Conservation (phyloP, 2,329 filamentous ascomycete genomes). For the Ophiocordyceps camponoti-leonardi region DNA sequence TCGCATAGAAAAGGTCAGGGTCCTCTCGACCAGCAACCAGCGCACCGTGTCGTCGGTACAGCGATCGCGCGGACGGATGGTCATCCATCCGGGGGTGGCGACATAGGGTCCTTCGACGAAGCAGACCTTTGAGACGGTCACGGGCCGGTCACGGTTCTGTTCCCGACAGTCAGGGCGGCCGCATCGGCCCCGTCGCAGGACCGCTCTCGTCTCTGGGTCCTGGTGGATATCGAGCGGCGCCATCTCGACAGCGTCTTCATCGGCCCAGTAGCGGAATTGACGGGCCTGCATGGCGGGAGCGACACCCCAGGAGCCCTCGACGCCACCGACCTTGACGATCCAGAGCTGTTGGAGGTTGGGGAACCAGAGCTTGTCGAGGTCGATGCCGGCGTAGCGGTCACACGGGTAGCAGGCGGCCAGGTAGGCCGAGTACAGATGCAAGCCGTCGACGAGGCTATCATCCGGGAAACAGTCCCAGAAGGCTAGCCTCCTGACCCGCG, state of each 20-base stretch:
- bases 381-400: slow-evolving; percentile 13
- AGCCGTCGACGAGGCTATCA: slow-evolving; percentile 16
- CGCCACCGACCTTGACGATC: slow-evolving; percentile 21
- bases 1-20: slow-evolving; percentile 18
- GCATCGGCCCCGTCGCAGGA: slow-evolving; percentile 18
- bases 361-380: slow-evolving; percentile 20
- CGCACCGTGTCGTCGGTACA: slow-evolving; percentile 15
- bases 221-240: slow-evolving; percentile 13
- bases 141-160: slow-evolving; percentile 16
- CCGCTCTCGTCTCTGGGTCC: slow-evolving; percentile 15
- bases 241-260: slow-evolving; percentile 20
- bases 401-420: slow-evolving; percentile 15
- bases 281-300: slow-evolving; percentile 7
- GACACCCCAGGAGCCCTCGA: slow-evolving; percentile 18
- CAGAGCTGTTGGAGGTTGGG: slow-evolving; percentile 20
- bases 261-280: slow-evolving; percentile 21
- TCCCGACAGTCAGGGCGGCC: slow-evolving; percentile 16
- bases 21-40: slow-evolving; percentile 20
- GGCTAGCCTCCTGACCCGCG: slow-evolving; percentile 15
- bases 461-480: slow-evolving; percentile 24
- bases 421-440: slow-evolving; percentile 17
- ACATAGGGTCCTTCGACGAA: slow-evolving; percentile 18
- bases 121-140: slow-evolving; percentile 19
- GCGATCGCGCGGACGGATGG: slow-evolving; percentile 14
- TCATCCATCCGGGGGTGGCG: slow-evolving; percentile 11